These are phyloP conservation scores for Cylindricascospora bacillispora DNA, from an alignment of 1,139 yeast species.

Conservation along the genomic window DNA sequence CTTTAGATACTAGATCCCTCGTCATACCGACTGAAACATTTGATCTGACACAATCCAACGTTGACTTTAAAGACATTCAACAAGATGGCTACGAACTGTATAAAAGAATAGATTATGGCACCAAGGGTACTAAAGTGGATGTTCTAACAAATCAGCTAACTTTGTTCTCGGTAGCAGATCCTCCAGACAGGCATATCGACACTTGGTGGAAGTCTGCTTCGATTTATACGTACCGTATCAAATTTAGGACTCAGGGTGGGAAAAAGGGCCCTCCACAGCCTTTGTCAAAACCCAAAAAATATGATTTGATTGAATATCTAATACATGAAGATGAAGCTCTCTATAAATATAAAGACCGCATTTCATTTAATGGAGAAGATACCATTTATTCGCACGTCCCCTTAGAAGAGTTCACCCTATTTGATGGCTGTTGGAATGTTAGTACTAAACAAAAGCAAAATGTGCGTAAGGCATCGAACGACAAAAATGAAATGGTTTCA, in stretches of 20 bases:
- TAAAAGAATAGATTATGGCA: neutral
- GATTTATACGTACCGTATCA: neutral
- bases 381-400: conserved; percentile 13
- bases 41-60: no score
- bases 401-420: conserved; percentile 14
- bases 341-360: conserved; percentile 10
- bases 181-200: no score
- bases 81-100: no score
- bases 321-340: conserved; percentile 8
- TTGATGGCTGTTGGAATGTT: conserved; percentile 5
- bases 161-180: no score
- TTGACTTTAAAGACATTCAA: no score
- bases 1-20: conserved; percentile 1
- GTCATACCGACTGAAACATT: neutral
- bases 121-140: neutral
- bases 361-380: conserved; percentile 16
- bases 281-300: no score
- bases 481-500: conserved; percentile 6
- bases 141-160: no score
- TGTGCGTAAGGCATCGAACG: conserved; percentile 12
- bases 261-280: no score
- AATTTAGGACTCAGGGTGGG: no score
- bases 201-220: neutral
- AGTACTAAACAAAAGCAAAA: conserved; percentile 1
- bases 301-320: no score